Conservation (phyloP, 768 basidiomycete species). For the Macrolepiota dolichaula region DNA sequence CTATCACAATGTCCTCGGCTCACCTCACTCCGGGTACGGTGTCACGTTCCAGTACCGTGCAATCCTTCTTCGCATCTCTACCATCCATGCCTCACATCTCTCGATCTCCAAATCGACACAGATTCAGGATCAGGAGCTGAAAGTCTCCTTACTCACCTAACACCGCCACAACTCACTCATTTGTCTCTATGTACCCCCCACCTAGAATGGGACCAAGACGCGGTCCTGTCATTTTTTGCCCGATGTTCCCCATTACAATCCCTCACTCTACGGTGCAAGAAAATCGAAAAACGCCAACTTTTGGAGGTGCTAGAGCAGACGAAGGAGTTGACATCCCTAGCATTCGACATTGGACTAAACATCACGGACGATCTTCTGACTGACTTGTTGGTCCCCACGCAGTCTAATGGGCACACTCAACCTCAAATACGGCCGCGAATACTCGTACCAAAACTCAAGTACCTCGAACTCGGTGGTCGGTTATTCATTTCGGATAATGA, state of each 20-base stretch:
- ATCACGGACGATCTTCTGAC: conserved; percentile 1
- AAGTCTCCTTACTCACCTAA: not conserved
- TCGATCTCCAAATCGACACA: conserved; percentile 9
- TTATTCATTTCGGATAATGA: conserved; percentile 8
- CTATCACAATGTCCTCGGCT: conserved; percentile 4
- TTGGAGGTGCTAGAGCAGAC: conserved; percentile 1
- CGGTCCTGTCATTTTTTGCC: conserved; percentile 4
- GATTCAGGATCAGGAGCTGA: conserved; percentile 8
- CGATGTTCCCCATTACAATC: not conserved
- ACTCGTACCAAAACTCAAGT: not conserved
- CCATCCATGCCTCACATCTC: not conserved
- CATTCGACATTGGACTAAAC: conserved; percentile 7
- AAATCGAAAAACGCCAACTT: not conserved
- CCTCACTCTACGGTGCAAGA: conserved; percentile 5
- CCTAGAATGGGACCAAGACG: conserved; percentile 8
- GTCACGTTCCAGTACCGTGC: conserved; percentile 2
- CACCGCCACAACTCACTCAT: conserved; percentile 1
- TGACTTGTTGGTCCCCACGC: not conserved
- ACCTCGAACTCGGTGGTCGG: conserved; percentile 6
- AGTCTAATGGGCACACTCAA: not conserved
- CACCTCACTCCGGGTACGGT: not conserved
- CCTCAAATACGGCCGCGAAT: not conserved
- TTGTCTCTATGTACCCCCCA: not conserved
- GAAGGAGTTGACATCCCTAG: not conserved
- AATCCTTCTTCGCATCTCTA: conserved; percentile 1